phyloP scores from a whole-genome alignment of 2,329 filamentous ascomycete species.

The Cercospora sesami region DNA sequence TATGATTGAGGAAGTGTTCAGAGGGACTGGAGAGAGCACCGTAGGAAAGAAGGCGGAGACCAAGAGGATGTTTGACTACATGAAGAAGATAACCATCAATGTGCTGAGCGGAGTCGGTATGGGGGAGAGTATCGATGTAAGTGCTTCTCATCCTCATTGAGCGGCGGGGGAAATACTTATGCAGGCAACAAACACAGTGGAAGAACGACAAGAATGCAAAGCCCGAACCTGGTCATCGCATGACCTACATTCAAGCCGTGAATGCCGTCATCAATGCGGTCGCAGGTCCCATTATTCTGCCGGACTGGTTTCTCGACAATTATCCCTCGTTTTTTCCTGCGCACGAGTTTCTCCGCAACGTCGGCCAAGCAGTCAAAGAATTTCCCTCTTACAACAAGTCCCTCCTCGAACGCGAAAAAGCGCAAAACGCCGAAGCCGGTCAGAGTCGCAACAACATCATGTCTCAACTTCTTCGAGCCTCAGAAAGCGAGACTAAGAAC shows the following conservation, averaged over 20 bases:
- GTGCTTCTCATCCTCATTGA: no score
- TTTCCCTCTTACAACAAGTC: slow-evolving; percentile 31
- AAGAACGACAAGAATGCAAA: slow-evolving; percentile 28
- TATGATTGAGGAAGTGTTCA: slow-evolving; percentile 31
- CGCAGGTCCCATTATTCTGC: slow-evolving; percentile 32
- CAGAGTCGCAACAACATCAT: slow-evolving; percentile 34
- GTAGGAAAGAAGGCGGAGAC: slow-evolving; percentile 19
- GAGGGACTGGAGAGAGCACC: background rate
- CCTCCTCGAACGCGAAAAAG: slow-evolving; percentile 30
- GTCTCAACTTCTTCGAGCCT: slow-evolving; percentile 33
- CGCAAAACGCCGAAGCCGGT: slow-evolving; percentile 15
- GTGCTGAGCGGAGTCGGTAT: slow-evolving; percentile 38
- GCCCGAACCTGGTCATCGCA: slow-evolving; percentile 32
- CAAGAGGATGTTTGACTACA: slow-evolving; percentile 34
- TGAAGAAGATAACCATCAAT: slow-evolving; percentile 40
- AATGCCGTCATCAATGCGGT: slow-evolving; percentile 30
- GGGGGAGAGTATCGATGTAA: slow-evolving; percentile 29
- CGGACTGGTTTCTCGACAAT: slow-evolving; percentile 29
- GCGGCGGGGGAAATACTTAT: no score
- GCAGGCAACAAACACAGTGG: no score
- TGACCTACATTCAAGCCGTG: slow-evolving; percentile 37
- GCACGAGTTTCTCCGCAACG: slow-evolving; percentile 17
- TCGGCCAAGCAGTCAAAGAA: slow-evolving; percentile 31
- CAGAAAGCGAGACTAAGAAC: slow-evolving; percentile 21
- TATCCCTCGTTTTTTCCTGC: slow-evolving; percentile 33